phyloP scores from a whole-genome alignment of 805 yeast genomes.

The Suhomyces xylopsoci region DNA sequence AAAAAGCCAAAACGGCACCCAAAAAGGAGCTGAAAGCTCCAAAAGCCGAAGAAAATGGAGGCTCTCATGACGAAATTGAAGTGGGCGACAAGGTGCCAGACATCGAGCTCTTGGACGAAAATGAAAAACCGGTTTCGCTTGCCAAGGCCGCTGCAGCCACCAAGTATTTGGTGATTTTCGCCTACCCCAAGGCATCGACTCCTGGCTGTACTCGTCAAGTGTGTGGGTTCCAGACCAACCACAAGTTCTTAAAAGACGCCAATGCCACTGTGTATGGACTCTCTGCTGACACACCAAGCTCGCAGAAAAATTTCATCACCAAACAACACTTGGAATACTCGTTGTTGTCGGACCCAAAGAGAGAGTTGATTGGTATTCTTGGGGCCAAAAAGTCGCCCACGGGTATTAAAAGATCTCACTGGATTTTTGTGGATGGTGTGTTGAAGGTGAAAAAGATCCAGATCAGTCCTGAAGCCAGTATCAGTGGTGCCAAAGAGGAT shows the following conservation, averaged over 20 bases:
- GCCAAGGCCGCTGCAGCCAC: slow-evolving; percentile 26
- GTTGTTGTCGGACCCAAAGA: slow-evolving; percentile 72
- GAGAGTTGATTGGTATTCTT: slow-evolving; percentile 62
- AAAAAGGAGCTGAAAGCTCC: slow-evolving; percentile 6
- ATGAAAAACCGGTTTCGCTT: slow-evolving; percentile 50
- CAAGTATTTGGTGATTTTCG: slow-evolving; percentile 42
- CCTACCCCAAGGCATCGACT: slow-evolving; percentile 90
- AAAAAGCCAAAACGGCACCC: slow-evolving; percentile 9
- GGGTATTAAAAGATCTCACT: slow-evolving; percentile 86
- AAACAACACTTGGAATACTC: slow-evolving; percentile 74
- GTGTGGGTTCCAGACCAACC: slow-evolving; percentile 76
- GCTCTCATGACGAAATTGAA: slow-evolving; percentile 19
- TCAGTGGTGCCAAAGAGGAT: slow-evolving; percentile 55
- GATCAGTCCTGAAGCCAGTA: slow-evolving; percentile 52
- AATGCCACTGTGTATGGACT: slow-evolving; percentile 71
- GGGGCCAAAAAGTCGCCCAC: slow-evolving; percentile 82
- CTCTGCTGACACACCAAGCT: slow-evolving; percentile 74
- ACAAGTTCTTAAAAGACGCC: slow-evolving; percentile 45
- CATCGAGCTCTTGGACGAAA: slow-evolving; percentile 62
- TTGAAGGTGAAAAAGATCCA: slow-evolving; percentile 51
- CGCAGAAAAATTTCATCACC: slow-evolving; percentile 72
- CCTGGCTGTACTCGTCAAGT: slow-evolving; percentile 98
- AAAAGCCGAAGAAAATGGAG: slow-evolving; percentile 8
- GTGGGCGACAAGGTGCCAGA: slow-evolving; percentile 70
- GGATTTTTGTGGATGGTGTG: slow-evolving; percentile 80